Evolutionary conservation across 805 yeast genomes (phyloP), one percentile per base, ranked within the genome.

Genomic region (Barnettozyma populi): DNA sequence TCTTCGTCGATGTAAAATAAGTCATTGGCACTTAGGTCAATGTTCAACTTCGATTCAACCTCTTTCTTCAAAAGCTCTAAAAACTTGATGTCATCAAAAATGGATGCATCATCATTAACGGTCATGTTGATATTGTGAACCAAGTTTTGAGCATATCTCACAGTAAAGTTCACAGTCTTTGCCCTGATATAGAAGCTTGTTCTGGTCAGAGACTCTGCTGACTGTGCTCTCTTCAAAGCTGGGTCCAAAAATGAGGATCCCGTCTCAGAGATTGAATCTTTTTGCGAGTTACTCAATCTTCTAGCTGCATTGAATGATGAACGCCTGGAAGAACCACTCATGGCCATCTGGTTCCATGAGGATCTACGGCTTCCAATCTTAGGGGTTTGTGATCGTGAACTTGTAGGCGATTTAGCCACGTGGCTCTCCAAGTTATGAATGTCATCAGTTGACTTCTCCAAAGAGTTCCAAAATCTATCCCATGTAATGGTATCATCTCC

Each of bases 1-100:
- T 69, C 75, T 29, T 67, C 69, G 45, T 72, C 75, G 14, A 62
- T 53, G 47, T 70, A 72, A 29, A 69, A 63, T 10, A 72, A 45
- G 19, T 67, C 68, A 46, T 64, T 57, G 1, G 35, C 36, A n/a
- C 48, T 52, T 1, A 49, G 38, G 16, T 51, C 45, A 21, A 57
- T 36, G 3, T 53, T 50, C 13, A 69, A 41, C 44, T 53, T 62
- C 11, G 47, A 54, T 19, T 48, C 48, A 24, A 64, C 53, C 29
- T 63, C 65, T 6, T 21, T 8, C 43, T 56, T 52, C 36, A 64
- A 51, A 25, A 62, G 41, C 9, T 56, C 54, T n/a, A 52, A 48
- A 3, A 60, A 35, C 35, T 52, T 52, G 34, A 57, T 40, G 20
- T 56, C 61, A 43, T 60, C 60, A 36, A 51, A 50, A 4, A 52